phyloP scores from a whole-genome alignment of 441 rosid species.

The Pelargonium myrrhifolium region DNA sequence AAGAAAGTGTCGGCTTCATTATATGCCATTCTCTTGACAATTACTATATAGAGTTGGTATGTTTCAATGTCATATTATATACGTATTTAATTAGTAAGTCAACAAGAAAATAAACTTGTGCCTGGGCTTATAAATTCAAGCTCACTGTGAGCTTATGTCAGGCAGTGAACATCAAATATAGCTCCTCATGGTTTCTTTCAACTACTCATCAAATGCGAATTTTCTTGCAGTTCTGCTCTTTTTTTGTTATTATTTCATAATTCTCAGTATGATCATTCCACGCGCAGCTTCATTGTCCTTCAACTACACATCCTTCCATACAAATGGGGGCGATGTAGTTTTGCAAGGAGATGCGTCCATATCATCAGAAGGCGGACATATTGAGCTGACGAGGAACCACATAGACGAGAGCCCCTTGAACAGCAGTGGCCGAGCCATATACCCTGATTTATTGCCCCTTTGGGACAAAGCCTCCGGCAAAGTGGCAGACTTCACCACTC shows the following conservation, averaged over 20 bases:
- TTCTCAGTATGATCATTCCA: not conserved
- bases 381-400: not conserved
- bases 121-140: no score
- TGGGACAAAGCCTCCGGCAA: constrained; percentile 24
- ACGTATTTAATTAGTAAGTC: no score
- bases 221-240: not conserved
- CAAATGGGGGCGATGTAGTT: not conserved
- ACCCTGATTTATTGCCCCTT: constrained; percentile 14
- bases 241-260: not conserved
- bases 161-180: no score
- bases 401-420: not conserved
- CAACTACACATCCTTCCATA: not conserved
- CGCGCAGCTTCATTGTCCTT: not conserved
- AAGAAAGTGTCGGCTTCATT: no score
- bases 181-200: no score
- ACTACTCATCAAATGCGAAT: no score
- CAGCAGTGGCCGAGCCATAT: constrained; percentile 1
- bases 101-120: no score
- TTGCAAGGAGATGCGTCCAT: not conserved
- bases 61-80: no score
- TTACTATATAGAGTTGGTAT: no score
- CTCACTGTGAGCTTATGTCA: no score
- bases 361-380: not conserved
- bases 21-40: no score
- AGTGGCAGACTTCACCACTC: constrained; percentile 25